Evolutionary conservation across 1,139 yeast genomes (phyloP).

Genomic region (Pichia sp.): DNA sequence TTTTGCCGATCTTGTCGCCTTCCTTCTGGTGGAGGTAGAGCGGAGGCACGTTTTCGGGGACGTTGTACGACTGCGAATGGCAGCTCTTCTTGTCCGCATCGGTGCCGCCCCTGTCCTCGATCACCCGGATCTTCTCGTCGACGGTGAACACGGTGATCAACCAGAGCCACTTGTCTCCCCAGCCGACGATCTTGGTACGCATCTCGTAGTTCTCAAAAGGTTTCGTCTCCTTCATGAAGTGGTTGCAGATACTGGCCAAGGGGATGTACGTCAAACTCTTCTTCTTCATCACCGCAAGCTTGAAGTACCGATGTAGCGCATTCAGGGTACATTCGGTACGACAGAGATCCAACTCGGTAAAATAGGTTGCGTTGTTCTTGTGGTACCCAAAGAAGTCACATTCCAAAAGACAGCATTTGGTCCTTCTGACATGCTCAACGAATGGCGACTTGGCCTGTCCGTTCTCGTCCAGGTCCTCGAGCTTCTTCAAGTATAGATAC

Average conservation of each 20-base stretch:
- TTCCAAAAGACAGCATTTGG: slow-evolving; percentile 73
- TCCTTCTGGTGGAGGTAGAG: slow-evolving; percentile 4
- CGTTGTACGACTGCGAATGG: background rate
- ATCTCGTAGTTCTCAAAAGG: slow-evolving; percentile 60
- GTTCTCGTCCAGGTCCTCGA: background rate
- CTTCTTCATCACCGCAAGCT: background rate
- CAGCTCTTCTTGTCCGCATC: background rate
- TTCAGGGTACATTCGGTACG: slow-evolving; percentile 61
- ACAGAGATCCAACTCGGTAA: slow-evolving; percentile 74
- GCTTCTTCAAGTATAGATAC: slow-evolving; percentile 39
- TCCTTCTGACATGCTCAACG: slow-evolving; percentile 32
- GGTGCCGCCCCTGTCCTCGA: background rate
- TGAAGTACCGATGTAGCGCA: slow-evolving; percentile 11
- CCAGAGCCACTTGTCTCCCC: slow-evolving; percentile 90
- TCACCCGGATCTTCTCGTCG: slow-evolving; percentile 11
- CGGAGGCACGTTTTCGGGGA: slow-evolving; percentile 10
- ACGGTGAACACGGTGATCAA: slow-evolving; percentile 54
- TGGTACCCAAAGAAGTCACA: slow-evolving; percentile 76
- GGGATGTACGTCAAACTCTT: slow-evolving; percentile 60
- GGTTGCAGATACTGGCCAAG: slow-evolving; percentile 65
- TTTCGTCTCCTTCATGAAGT: slow-evolving; percentile 67
- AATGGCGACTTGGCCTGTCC: slow-evolving; percentile 13
- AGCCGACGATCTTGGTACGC: slow-evolving; percentile 60
- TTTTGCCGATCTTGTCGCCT: slow-evolving; percentile 9
- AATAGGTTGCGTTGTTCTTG: slow-evolving; percentile 83